Percentiles rank a stretch among this genome's conserved stretches.
phyloP scores from a whole-genome alignment of 108 stramenopile species.

The Craspedostauros australis region DNA sequence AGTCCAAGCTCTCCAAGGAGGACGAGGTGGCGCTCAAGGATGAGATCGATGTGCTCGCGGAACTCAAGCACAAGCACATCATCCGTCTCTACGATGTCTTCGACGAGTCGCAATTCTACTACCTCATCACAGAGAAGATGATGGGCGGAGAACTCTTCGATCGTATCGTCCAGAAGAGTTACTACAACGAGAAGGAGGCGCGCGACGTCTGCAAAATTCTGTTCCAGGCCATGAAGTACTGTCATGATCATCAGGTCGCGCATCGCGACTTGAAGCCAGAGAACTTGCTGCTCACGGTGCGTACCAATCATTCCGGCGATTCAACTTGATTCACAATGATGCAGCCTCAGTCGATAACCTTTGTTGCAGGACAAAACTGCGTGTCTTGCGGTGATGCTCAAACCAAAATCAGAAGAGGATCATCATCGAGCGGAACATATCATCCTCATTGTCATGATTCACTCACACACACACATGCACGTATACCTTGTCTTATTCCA shows the following conservation, averaged over 20 bases:
- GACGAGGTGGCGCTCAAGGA: slow-evolving; percentile 80
- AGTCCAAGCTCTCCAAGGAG: slow-evolving; percentile 72
- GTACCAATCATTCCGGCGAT: too few relatives aligned
- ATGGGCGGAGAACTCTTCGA: slow-evolving; percentile 91
- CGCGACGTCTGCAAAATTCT: slow-evolving; percentile 62
- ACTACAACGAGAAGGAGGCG: slow-evolving; percentile 84
- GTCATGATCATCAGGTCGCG: slow-evolving; percentile 70
- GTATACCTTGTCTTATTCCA: too few relatives aligned
- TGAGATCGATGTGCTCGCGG: slow-evolving; percentile 55
- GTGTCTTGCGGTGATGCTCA: too few relatives aligned
- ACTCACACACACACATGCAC: too few relatives aligned
- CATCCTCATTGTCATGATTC: too few relatives aligned
- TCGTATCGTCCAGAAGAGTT: slow-evolving; percentile 80
- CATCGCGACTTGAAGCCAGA: slow-evolving; percentile 92
- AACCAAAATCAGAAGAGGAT: too few relatives aligned
- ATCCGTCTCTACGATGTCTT: slow-evolving; percentile 86
- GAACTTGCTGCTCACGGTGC: slow-evolving; percentile 66
- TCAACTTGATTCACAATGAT: too few relatives aligned
- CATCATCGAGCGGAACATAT: too few relatives aligned
- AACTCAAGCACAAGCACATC: slow-evolving; percentile 61
- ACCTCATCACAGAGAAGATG: slow-evolving; percentile 88
- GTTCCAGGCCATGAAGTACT: slow-evolving; percentile 72
- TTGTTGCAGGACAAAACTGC: too few relatives aligned
- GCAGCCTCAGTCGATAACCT: too few relatives aligned
- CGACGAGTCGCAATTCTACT: slow-evolving; percentile 78